Evolutionary conservation across 768 basidiomycete species (phyloP).

Genomic region (Termitomyces sp.): DNA sequence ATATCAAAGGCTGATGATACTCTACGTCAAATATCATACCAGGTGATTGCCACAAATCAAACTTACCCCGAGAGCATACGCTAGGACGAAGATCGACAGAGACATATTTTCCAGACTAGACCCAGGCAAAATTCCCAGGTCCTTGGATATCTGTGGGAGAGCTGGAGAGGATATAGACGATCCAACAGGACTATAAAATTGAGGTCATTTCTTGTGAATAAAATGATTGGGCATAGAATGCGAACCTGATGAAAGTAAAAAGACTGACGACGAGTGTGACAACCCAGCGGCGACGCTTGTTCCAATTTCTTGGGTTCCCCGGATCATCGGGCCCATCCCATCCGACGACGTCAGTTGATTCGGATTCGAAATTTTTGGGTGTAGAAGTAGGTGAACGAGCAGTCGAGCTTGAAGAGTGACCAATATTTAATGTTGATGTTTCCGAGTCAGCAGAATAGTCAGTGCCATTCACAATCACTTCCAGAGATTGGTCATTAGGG

Average conservation of each 20-base stretch:
- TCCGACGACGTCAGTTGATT: constrained; percentile 13
- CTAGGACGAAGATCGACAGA: constrained; percentile 37
- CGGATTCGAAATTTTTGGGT: neutral
- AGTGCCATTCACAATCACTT: neutral
- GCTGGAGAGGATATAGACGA: constrained; percentile 27
- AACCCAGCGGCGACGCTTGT: constrained; percentile 37
- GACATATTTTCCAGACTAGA: constrained; percentile 33
- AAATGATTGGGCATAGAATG: neutral
- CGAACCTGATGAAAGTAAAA: constrained; percentile 45
- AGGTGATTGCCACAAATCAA: neutral
- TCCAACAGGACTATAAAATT: constrained; percentile 21
- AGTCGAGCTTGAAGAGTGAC: neutral
- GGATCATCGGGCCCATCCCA: constrained; percentile 25
- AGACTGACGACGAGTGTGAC: constrained; percentile 44
- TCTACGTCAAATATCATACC: neutral
- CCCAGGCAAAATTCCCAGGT: constrained; percentile 21
- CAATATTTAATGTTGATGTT: constrained; percentile 3
- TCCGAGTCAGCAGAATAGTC: constrained; percentile 1
- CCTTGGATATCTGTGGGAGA: constrained; percentile 21
- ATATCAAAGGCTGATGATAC: constrained; percentile 27
- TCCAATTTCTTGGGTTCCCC: constrained; percentile 36
- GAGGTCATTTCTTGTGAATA: neutral
- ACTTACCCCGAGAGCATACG: constrained; percentile 29
- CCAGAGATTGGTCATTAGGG: neutral
- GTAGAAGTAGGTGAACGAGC: neutral